phyloP scores from a whole-genome alignment of 352 stramenopile species.

The Aphanomyces invadans region DNA sequence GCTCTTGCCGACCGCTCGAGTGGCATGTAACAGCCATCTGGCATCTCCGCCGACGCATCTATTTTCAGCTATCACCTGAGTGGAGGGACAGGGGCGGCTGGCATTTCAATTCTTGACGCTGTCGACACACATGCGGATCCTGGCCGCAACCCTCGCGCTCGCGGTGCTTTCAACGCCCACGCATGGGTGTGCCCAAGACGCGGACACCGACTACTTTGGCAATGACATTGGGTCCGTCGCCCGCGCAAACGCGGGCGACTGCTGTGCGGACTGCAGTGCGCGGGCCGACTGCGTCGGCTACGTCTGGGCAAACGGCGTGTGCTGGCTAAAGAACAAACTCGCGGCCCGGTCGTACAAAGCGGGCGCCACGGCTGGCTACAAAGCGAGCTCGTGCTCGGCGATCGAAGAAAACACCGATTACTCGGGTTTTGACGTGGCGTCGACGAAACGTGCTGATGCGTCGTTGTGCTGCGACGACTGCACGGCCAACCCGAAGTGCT shows the following conservation, averaged over 20 bases:
- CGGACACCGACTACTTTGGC: constrained; percentile 20
- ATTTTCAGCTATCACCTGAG: neutral
- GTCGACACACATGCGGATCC: neutral
- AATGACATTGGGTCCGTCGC: constrained; percentile 12
- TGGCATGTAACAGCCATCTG: too few species aligned
- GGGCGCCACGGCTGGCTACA: constrained; percentile 5
- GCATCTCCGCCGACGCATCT: too few species aligned
- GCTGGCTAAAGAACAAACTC: constrained; percentile 20
- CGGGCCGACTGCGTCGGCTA: neutral
- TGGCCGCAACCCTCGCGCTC: neutral
- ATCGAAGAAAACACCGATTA: constrained; percentile 4
- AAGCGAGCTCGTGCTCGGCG: neutral
- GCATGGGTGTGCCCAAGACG: neutral
- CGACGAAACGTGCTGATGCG: neutral
- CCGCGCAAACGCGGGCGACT: neutral
- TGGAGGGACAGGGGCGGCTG: too few species aligned
- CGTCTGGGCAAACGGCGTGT: neutral
- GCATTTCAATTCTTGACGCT: neutral
- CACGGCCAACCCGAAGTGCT: neutral
- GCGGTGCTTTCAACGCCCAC: neutral
- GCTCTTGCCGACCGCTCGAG: too few species aligned
- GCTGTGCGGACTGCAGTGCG: constrained; percentile 9
- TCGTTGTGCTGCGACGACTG: neutral
- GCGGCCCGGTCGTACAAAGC: neutral
- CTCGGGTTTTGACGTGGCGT: neutral